A percentile compares a stretch with the other conserved stretches of the same genome.
Conservation (phyloP, 805 yeast genomes). For the Monosporozyma servazzii region DNA sequence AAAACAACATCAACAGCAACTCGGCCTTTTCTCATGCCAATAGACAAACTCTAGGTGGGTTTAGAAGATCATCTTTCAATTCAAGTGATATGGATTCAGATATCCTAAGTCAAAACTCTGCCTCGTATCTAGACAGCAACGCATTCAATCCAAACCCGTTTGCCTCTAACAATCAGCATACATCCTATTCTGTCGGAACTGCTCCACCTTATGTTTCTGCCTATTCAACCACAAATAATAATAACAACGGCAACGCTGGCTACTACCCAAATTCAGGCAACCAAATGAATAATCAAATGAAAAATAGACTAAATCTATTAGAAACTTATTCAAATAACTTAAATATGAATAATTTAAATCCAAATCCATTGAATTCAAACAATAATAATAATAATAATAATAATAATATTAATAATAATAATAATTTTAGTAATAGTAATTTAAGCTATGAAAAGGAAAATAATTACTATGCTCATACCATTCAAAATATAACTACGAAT, state of each 20-base stretch:
- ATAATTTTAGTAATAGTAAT: background rate
- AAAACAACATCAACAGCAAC: conserved; percentile 2
- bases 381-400: background rate
- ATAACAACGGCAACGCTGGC: background rate
- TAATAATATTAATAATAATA: background rate
- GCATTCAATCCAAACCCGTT: conserved; percentile 1
- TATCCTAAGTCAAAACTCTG: conserved; percentile 7
- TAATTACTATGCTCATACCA: background rate
- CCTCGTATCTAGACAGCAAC: background rate
- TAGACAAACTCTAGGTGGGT: conserved; percentile 22
- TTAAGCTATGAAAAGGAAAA: background rate
- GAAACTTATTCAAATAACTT: conserved; percentile 23
- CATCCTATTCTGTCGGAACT: conserved; percentile 28
- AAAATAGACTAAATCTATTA: conserved; percentile 14
- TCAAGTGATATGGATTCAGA: conserved; percentile 21
- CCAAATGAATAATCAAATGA: background rate
- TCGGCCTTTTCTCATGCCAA: background rate
- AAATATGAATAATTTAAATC: conserved; percentile 7
- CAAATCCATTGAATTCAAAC: conserved; percentile 8
- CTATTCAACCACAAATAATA: conserved; percentile 2
- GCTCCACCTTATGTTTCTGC: conserved; percentile 20
- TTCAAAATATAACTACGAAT: conserved; percentile 1
- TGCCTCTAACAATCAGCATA: conserved; percentile 20
- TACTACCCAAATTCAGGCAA: background rate
- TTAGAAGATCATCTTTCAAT: conserved; percentile 25